Percentiles rank a stretch among this genome's conserved stretches.
These are phyloP conservation scores for Schizophyllum commune DNA, from an alignment of 1,284 basidiomycete genomes.

Conservation along the genomic window DNA sequence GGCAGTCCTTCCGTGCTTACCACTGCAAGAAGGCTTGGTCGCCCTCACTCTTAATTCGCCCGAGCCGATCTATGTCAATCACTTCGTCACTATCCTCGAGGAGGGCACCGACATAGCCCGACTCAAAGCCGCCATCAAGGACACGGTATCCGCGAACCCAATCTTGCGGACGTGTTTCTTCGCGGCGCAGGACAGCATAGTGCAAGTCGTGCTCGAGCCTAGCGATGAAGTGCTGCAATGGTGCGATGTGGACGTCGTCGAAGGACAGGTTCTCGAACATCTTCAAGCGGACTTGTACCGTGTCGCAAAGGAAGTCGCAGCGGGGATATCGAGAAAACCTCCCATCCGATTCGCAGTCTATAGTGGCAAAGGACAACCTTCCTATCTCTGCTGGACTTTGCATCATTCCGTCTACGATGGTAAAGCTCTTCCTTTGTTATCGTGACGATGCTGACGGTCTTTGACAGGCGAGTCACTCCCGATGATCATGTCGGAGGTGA, in stretches of 20 bases:
- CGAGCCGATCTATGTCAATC: slow-evolving; percentile 7
- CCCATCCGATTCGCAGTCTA: slow-evolving; percentile 8
- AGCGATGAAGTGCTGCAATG: not conserved
- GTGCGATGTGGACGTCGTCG: not conserved
- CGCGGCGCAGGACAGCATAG: slow-evolving; percentile 2
- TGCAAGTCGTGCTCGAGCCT: slow-evolving; percentile 3
- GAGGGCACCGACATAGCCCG: slow-evolving; percentile 2
- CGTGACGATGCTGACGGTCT: not conserved
- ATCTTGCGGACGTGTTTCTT: slow-evolving; percentile 9
- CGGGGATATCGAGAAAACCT: not conserved
- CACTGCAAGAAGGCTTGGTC: slow-evolving; percentile 8
- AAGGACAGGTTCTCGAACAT: not conserved
- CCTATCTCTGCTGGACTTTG: slow-evolving; percentile 9
- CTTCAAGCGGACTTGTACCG: not conserved
- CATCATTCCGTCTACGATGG: slow-evolving; percentile 14
- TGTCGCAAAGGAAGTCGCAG: not conserved
- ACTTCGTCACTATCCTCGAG: slow-evolving; percentile 3
- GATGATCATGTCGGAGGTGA: slow-evolving; percentile 7
- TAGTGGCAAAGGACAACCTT: not conserved
- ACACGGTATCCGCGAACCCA: slow-evolving; percentile 3
- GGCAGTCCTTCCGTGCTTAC: slow-evolving; percentile 1
- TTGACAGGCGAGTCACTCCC: slow-evolving; percentile 5
- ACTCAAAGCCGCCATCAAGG: slow-evolving; percentile 2
- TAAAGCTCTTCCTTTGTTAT: not conserved
- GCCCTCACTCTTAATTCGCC: slow-evolving; percentile 7